Percentiles rank a stretch among this genome's conserved stretches.
phyloP scores from a whole-genome alignment of 2,329 filamentous ascomycete genomes.

The Cladosporium sp. region DNA sequence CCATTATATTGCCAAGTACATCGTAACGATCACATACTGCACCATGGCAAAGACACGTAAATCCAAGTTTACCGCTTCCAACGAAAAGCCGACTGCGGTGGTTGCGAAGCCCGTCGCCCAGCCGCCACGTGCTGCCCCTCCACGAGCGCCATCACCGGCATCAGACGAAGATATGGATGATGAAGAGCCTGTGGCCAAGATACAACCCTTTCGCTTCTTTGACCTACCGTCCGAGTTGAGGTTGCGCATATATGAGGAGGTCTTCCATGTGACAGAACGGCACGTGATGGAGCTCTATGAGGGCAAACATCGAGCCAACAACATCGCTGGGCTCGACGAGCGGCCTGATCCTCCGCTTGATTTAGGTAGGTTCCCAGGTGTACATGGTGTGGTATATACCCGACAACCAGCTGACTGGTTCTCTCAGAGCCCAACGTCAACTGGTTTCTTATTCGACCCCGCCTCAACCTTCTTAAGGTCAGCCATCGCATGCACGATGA shows the following conservation, averaged over 20 bases:
- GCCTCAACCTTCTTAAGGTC: constrained; percentile 60
- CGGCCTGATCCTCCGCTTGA: constrained; percentile 59
- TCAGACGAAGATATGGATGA: constrained; percentile 18
- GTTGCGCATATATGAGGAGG: constrained; percentile 65
- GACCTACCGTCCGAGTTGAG: constrained; percentile 69
- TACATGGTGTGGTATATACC: not conserved
- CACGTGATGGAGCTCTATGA: constrained; percentile 16
- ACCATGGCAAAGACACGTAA: constrained; percentile 17
- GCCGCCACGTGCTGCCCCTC: constrained; percentile 11
- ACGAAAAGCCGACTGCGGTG: constrained; percentile 21
- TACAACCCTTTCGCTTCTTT: constrained; percentile 62
- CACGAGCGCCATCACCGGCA: constrained; percentile 28
- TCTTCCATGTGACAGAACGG: constrained; percentile 47
- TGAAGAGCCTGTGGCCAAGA: constrained; percentile 18
- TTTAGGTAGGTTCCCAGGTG: constrained; percentile 42
- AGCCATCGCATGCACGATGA: constrained; percentile 63
- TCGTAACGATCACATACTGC: not conserved
- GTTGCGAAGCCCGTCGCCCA: not conserved
- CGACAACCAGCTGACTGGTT: not conserved
- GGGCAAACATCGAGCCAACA: constrained; percentile 8
- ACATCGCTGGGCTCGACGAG: constrained; percentile 24
- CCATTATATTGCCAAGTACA: not conserved
- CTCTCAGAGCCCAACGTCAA: constrained; percentile 56
- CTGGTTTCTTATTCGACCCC: constrained; percentile 59
- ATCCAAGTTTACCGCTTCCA: constrained; percentile 16